A percentile compares a stretch with the other conserved stretches of the same genome.
These are phyloP conservation scores for Kernera saxatilis DNA, from an alignment of 345 rosid genomes.

Conservation along the genomic window DNA sequence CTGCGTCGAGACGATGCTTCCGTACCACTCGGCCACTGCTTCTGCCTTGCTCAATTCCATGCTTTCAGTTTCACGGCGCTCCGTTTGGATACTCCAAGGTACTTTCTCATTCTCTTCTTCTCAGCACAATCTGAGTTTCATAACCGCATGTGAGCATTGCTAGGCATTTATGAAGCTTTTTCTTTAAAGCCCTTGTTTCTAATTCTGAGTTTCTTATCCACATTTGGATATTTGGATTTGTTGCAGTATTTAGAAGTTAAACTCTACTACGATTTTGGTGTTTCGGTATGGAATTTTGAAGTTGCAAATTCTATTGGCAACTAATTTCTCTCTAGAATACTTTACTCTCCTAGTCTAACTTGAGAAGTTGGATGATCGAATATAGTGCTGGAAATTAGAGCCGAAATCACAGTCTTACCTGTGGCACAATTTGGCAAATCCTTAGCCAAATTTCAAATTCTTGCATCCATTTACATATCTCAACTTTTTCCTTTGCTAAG, in stretches of 20 bases:
- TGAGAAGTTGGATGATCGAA: background rate
- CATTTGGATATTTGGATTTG: background rate
- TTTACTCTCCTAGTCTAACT: background rate
- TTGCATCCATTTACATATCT: constrained; percentile 31
- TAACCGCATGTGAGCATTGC: too few species aligned
- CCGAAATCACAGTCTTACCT: background rate
- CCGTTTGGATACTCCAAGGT: constrained; percentile 66
- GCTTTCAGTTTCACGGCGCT: constrained; percentile 61
- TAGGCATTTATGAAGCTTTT: background rate
- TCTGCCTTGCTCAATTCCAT: constrained; percentile 80
- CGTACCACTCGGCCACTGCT: constrained; percentile 83
- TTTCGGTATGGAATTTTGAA: too few species aligned
- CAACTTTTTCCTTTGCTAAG: constrained; percentile 46
- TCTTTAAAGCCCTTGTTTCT: background rate
- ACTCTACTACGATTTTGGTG: background rate
- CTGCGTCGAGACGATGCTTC: constrained; percentile 72
- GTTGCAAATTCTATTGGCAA: too few species aligned
- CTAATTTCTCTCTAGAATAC: background rate
- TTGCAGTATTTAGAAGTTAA: background rate
- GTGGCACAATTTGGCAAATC: background rate
- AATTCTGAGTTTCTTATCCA: background rate
- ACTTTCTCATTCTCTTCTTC: background rate
- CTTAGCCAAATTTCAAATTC: constrained; percentile 17
- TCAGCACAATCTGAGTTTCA: too few species aligned
- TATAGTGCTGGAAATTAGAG: background rate